Evolutionary conservation across 2,329 filamentous ascomycete species (phyloP), one percentile per base, ranked within the genome.

Genomic region (Hypoxylon rubiginosum): DNA sequence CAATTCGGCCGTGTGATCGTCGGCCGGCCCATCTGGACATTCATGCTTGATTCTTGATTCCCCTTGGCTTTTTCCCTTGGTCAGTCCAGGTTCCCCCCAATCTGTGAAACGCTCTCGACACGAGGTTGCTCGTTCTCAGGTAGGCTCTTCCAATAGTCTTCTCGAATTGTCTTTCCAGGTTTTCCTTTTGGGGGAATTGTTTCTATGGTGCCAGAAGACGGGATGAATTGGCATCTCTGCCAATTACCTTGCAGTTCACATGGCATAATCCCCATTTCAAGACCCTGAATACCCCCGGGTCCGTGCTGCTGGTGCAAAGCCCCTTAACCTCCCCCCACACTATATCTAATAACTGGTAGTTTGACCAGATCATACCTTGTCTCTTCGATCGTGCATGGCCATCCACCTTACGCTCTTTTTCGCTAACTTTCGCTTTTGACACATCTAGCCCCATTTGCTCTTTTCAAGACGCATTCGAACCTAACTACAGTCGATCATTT

Each of bases 21-120:
- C 73, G 41, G 56, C 61, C 57, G 62, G 64, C 39, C 59, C 62
- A 71, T 62, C 62, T 63, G 56, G 57, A 62, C 65, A 64, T 72
- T 70, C 60, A 71, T 72, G 67, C 71, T 69, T 64, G 62, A 7
- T 30, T 30, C 71, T 69, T 64, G 62, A 7, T 30, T 30, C 34
- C 26, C 26, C 49, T 64, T 60, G 32, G 17, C 64, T 66, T 48
- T 59, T 70, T 48, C 26, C 46, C 24, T 50, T 50, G 24, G 24
- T 5, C 65, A 46, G 66, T 57, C 51, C 45, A 17, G 39, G 28
- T 52, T 48, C 58, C 62, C 49, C 60, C 41, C 57, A 57, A 58
- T 49, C 62, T 69, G 64, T 76, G 75, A 75, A 76, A 75, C 75
- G 68, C 63, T 66, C 63, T 64, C 73, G 70, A 75, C 68, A 74